These are phyloP conservation scores for Hanseniaspora gamundiae DNA, from an alignment of 1,139 yeast species.

Conservation along the genomic window DNA sequence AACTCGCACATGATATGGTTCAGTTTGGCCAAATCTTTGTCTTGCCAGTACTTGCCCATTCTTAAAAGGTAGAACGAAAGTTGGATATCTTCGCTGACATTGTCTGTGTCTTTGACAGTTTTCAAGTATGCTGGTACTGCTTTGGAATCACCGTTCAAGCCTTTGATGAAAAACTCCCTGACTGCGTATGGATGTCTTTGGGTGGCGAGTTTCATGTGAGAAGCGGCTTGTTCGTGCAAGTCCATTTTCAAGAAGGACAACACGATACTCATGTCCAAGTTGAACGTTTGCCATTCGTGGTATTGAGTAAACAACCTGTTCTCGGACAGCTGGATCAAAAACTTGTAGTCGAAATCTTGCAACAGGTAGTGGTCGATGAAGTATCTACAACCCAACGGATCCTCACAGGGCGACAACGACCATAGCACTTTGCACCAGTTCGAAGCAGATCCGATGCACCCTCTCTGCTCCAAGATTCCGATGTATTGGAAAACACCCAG, in stretches of 20 bases:
- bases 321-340: constrained; percentile 41
- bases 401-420: constrained; percentile 64
- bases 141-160: constrained; percentile 15
- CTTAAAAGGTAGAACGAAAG: background rate
- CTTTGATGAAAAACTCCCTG: constrained; percentile 15
- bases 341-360: constrained; percentile 52
- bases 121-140: constrained; percentile 3
- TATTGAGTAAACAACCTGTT: constrained; percentile 49
- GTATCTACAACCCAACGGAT: constrained; percentile 74
- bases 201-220: constrained; percentile 39
- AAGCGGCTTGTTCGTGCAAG: constrained; percentile 33
- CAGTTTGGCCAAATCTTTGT: background rate
- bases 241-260: constrained; percentile 38
- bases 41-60: background rate
- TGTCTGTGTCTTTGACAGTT: constrained; percentile 1
- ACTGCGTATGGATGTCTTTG: constrained; percentile 43
- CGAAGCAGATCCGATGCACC: constrained; percentile 67
- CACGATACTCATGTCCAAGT: constrained; percentile 54
- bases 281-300: constrained; percentile 60
- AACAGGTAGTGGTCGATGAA: constrained; percentile 74
- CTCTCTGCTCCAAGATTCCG: constrained; percentile 58
- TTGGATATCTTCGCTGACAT: background rate
- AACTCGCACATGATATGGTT: background rate
- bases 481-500: constrained; percentile 64
- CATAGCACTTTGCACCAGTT: constrained; percentile 59